These are phyloP conservation scores for Pyricularia pennisetigena DNA, from an alignment of 2,329 filamentous ascomycete genomes.

Conservation along the genomic window DNA sequence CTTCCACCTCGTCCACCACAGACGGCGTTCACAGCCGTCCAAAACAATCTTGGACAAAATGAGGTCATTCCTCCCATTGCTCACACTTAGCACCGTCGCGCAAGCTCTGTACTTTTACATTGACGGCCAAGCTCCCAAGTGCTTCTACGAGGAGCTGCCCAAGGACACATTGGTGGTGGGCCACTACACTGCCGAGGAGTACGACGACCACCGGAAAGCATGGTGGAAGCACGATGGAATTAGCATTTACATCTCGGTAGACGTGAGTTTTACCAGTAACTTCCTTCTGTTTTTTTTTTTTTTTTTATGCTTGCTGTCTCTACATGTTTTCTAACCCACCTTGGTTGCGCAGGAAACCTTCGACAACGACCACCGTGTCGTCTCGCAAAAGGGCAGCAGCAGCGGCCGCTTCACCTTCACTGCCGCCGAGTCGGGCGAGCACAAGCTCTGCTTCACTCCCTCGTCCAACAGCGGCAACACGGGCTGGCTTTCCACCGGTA, in stretches of 20 bases:
- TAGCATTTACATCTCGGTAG: slow-evolving; percentile 78
- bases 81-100: slow-evolving; percentile 54
- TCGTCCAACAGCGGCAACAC: slow-evolving; percentile 59
- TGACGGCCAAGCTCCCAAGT: slow-evolving; percentile 76
- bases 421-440: slow-evolving; percentile 87
- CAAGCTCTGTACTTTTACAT: slow-evolving; percentile 94
- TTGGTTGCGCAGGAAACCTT: slow-evolving; percentile 67
- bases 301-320: background rate
- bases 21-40: background rate
- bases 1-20: background rate
- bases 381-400: slow-evolving; percentile 69
- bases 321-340: background rate
- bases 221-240: slow-evolving; percentile 69
- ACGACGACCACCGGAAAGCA: slow-evolving; percentile 55
- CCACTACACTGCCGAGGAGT: slow-evolving; percentile 81
- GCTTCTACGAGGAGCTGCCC: slow-evolving; percentile 96
- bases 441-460: slow-evolving; percentile 90
- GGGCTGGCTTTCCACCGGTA: slow-evolving; percentile 60
- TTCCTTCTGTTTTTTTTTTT: background rate
- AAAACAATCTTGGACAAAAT: slow-evolving; percentile 27
- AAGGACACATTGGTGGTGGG: slow-evolving; percentile 96
- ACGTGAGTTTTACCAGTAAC: slow-evolving; percentile 38
- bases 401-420: slow-evolving; percentile 90
- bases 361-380: slow-evolving; percentile 94
- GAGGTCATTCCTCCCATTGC: slow-evolving; percentile 53